Evolutionary conservation across 2,329 filamentous ascomycete species (phyloP).

Genomic region (Fusarium temperatum): DNA sequence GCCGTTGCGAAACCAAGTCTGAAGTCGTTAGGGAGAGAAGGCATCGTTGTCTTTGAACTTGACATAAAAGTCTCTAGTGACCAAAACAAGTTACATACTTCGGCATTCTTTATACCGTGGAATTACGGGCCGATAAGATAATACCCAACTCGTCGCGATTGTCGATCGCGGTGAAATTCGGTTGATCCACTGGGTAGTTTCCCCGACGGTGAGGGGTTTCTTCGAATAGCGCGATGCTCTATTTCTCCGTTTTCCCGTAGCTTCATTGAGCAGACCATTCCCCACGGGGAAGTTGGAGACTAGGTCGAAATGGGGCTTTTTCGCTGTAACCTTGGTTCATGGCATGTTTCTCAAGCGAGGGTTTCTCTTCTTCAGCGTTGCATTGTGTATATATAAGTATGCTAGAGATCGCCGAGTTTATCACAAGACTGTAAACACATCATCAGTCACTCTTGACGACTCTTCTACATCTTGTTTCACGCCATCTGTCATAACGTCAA

Average conservation of each 20-base stretch:
- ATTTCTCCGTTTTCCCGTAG: constrained; percentile 29
- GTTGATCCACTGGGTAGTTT: not conserved
- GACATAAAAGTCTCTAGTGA: not conserved
- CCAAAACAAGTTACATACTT: not conserved
- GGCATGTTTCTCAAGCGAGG: not conserved
- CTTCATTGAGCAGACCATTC: constrained; percentile 2
- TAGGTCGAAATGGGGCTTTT: not conserved
- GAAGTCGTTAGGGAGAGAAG: constrained; percentile 43
- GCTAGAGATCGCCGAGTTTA: not conserved
- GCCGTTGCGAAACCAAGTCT: constrained; percentile 53
- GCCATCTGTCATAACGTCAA: not conserved
- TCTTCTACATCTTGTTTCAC: not conserved
- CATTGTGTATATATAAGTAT: constrained; percentile 23
- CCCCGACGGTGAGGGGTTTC: constrained; percentile 9
- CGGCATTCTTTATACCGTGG: constrained; percentile 16
- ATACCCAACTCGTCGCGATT: not conserved
- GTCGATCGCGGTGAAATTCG: constrained; percentile 5
- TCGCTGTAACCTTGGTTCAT: not conserved
- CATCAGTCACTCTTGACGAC: not conserved
- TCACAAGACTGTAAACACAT: not conserved
- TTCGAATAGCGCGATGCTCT: not conserved
- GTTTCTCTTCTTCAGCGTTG: not conserved
- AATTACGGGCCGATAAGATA: constrained; percentile 22
- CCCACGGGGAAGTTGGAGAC: constrained; percentile 30
- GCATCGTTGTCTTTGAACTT: not conserved